Evolutionary conservation across 1,139 yeast species (phyloP).

Genomic region (Pichia sp.): DNA sequence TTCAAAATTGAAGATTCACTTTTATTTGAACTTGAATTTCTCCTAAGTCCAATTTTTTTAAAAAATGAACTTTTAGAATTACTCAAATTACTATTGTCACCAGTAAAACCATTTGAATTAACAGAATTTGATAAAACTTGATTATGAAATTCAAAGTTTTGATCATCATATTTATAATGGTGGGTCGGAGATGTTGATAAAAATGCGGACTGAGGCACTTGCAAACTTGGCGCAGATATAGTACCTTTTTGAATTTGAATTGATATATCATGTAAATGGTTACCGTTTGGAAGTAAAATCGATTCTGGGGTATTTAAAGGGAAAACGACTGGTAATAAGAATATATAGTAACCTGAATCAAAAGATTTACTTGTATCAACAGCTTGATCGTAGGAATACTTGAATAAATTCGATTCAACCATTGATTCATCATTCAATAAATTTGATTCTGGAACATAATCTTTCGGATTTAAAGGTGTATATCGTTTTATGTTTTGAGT

Average conservation of each 20-base stretch:
- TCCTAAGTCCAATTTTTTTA: constrained; percentile 21
- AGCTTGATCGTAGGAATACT: constrained; percentile 19
- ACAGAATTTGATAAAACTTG: background rate
- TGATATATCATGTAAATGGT: constrained; percentile 34
- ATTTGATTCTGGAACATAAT: constrained; percentile 21
- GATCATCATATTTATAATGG: constrained; percentile 21
- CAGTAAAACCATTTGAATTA: background rate
- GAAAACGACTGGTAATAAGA: constrained; percentile 62
- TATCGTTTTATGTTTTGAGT: constrained; percentile 24
- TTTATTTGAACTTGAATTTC: constrained; percentile 9
- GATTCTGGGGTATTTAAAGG: constrained; percentile 73
- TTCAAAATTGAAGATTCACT: constrained; percentile 3
- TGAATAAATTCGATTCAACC: constrained; percentile 16
- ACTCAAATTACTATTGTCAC: background rate
- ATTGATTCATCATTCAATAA: constrained; percentile 9
- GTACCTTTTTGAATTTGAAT: constrained; percentile 27
- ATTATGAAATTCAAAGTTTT: constrained; percentile 5
- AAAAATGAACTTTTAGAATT: constrained; percentile 16
- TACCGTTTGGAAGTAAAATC: constrained; percentile 49
- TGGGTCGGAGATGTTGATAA: constrained; percentile 29
- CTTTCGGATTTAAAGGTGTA: constrained; percentile 21
- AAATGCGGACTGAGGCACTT: constrained; percentile 28
- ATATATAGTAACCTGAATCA: constrained; percentile 76
- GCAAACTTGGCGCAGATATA: constrained; percentile 21
- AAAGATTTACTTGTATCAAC: constrained; percentile 13